phyloP scores from a whole-genome alignment of 2,329 filamentous ascomycete species.

The Blastomyces percursus region DNA sequence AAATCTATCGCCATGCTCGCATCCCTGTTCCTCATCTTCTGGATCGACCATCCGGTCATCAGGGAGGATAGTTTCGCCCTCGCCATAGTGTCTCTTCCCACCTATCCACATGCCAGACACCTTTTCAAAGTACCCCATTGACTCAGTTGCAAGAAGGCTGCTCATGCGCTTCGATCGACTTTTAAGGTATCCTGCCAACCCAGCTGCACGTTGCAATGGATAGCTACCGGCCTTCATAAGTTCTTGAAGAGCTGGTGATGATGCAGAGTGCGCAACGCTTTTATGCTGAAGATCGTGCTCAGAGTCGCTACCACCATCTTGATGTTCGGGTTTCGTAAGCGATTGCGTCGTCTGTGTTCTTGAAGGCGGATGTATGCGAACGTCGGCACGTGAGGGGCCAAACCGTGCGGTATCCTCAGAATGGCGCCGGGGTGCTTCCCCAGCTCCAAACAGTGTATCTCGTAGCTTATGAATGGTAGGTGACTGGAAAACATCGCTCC shows the following conservation, averaged over 20 bases:
- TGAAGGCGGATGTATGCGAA: slow-evolving; percentile 20
- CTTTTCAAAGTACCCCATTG: slow-evolving; percentile 93
- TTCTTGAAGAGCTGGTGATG: slow-evolving; percentile 46
- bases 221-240: slow-evolving; percentile 55
- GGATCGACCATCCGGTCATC: slow-evolving; percentile 51
- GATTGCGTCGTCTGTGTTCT: slow-evolving; percentile 17
- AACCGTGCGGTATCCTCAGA: slow-evolving; percentile 29
- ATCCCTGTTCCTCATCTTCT: slow-evolving; percentile 46
- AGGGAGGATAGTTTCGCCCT: slow-evolving; percentile 53
- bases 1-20: slow-evolving; percentile 56
- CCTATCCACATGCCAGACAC: slow-evolving; percentile 97
- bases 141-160: slow-evolving; percentile 71
- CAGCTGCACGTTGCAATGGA: slow-evolving; percentile 71
- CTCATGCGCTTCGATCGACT: slow-evolving; percentile 71
- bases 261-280: slow-evolving; percentile 20
- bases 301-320: slow-evolving; percentile 17
- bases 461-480: slow-evolving; percentile 49
- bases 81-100: slow-evolving; percentile 77
- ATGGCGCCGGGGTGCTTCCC: slow-evolving; percentile 20
- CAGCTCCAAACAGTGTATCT: slow-evolving; percentile 20
- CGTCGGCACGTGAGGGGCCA: slow-evolving; percentile 17
- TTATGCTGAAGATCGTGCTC: slow-evolving; percentile 18
- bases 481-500: slow-evolving; percentile 78
- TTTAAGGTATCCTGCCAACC: slow-evolving; percentile 72
- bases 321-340: slow-evolving; percentile 4